Base-by-base conservation (phyloP, 768 basidiomycete species). In the Tricholoma bakamatsutake region DNA sequence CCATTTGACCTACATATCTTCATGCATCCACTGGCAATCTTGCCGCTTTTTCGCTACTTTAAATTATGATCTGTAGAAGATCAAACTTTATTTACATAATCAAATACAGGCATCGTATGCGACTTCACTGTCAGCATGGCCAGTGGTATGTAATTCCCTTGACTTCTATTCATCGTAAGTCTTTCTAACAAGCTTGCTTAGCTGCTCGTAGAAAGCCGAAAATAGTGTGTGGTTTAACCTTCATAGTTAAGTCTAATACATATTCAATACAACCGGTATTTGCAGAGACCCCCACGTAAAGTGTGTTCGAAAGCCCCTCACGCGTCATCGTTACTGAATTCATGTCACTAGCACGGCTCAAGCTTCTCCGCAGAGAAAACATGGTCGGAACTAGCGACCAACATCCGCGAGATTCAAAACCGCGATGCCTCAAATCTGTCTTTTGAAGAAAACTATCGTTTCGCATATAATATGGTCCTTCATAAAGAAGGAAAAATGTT, bases 321-420 rank as follows among this genome's bases (percentile, higher is more conserved):
- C 30, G 15, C 34, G 42, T 47, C n/a, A 18, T 54, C 4, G 11
- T 57, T 42, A 35, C 15, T 47, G 37, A 52, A 28, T 37, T 47
- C 5, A 34, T 42, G n/a, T 52, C 24, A 59, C 35, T 59, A 93
- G 90, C 87, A 84, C 70, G 87, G 85, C 9, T 80, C 83, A 18
- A 84, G 84, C 55, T 79, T 89, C 47, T 84, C 89, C n/a, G 78
- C 85, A 27, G 86, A 92, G 42, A 85, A 90, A 61, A 94, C 87
- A 42, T 97, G 94, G 92, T 67, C 77, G 5, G 83, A 83, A 60
- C 76, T 99, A 11, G 78, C 90, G 10, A 76, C 78, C 58, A 97
- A 98, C 60, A 95, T 99, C 62, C 80, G 84, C 56, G 93, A 96
- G 76, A 98, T 99, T 51, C 93, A 96, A 68, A 88, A 91, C 62